Base-by-base conservation (phyloP, 495 filamentous ascomycete genomes). In the Penicillium simplicissimum region DNA sequence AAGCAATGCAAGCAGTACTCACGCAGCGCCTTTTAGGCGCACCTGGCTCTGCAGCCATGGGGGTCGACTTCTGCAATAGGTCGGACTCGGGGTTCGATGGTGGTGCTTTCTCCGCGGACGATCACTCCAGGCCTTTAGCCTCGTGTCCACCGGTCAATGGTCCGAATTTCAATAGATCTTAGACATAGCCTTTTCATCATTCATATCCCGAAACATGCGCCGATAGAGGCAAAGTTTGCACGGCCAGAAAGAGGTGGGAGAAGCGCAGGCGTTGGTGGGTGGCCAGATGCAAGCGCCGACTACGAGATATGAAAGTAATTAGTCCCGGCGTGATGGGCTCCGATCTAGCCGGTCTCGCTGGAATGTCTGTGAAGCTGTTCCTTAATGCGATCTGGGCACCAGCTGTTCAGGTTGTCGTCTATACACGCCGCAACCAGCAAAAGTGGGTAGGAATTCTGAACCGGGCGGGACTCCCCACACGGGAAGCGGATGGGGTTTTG, bases 1-100 rank as follows among this genome's bases (percentile, higher is more conserved):
- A 96, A 19, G 93, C 92, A 74, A 96, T 89, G 72, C 94, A 97
- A 3, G 93, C 93, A 31, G 91, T 96, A 76, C 90, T 94, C 40
- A 97, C 92, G 70, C 94, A 98, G 70, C 93, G 83, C 63, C 94
- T 82, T 74, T 98, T 98, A 28, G 81, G 74, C 21, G 75, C 52
- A 19, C 66, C 71, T 55, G 60, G 68, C 49, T 80, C 79, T 49
- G 72, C 56, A 60, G 65, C 74, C 61, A 73, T 74, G 53, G 49
- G 34, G 62, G 43, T 73, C 66, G 40, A 49, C 34, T 47, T 14
- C 53, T 57, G 55, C 60, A 42, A 61, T 64, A 58, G 47, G 60
- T 48, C 60, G 55, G 33, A 28, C 34, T 67, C n/a, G 17, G 37
- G 47, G 59, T 53, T 51, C 25, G 64, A 40, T 9, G 61, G 57